Conservation (phyloP, 2,329 filamentous ascomycete species). For the Mariannaea sp. region DNA sequence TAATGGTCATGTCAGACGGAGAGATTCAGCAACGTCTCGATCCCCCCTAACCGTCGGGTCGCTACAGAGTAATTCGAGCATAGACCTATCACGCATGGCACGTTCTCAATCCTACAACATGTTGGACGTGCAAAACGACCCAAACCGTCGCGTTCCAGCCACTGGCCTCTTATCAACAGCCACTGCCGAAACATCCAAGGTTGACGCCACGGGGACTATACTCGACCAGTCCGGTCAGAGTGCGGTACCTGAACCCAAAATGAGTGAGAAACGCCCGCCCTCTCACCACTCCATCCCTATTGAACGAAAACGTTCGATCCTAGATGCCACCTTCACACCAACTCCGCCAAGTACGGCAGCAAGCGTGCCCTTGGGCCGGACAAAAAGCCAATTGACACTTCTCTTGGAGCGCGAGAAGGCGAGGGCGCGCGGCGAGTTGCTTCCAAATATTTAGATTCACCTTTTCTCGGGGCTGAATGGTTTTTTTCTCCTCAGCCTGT, state of each 20-base stretch:
- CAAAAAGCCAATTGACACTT: constrained; percentile 64
- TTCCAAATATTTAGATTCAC: constrained; percentile 35
- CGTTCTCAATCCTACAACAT: constrained; percentile 43
- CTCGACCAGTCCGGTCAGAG: constrained; percentile 46
- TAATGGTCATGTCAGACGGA: constrained; percentile 23
- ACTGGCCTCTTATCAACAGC: constrained; percentile 43
- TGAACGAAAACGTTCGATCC: constrained; percentile 34
- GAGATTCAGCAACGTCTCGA: constrained; percentile 30
- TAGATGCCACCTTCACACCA: constrained; percentile 51
- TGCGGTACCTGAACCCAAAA: constrained; percentile 38
- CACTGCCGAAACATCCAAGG: constrained; percentile 48
- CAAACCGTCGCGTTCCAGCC: constrained; percentile 21
- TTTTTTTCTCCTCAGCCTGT: background rate
- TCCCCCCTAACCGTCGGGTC: constrained; percentile 33
- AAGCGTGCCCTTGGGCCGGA: constrained; percentile 57
- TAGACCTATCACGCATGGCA: constrained; percentile 33
- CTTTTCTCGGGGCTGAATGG: constrained; percentile 15
- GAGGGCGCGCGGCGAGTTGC: constrained; percentile 38
- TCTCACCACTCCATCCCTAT: constrained; percentile 34
- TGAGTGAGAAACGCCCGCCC: constrained; percentile 25
- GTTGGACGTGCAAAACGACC: constrained; percentile 29
- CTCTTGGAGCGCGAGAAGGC: constrained; percentile 60
- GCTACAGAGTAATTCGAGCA: constrained; percentile 26
- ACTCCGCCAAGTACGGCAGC: constrained; percentile 54
- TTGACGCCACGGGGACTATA: constrained; percentile 51